Percentiles rank a stretch among this genome's conserved stretches.
Evolutionary conservation across 148 eudicot species (phyloP).

Genomic region (Persicaria tinctoria): DNA sequence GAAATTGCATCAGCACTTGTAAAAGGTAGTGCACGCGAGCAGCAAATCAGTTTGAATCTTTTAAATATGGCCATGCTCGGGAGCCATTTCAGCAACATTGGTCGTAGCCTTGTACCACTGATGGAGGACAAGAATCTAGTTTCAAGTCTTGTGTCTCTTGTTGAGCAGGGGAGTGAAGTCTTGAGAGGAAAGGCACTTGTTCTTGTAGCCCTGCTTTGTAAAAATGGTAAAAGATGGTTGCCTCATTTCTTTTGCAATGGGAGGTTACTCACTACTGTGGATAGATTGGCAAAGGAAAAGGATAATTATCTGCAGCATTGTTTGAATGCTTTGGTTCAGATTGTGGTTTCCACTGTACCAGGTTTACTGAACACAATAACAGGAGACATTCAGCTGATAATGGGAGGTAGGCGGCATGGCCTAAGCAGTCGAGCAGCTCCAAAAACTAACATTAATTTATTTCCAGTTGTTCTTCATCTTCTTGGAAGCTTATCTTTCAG

Average conservation of each 20-base stretch:
- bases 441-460: conserved; percentile 68
- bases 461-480: conserved; percentile 87
- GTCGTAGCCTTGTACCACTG: conserved; percentile 44
- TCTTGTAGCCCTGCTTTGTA: conserved; percentile 83
- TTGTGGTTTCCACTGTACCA: conserved; percentile 64
- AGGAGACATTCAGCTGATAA: conserved; percentile 71
- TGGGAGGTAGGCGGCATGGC: conserved; percentile 74
- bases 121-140: conserved; percentile 84
- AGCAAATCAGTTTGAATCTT: conserved; percentile 88
- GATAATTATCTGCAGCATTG: conserved; percentile 72
- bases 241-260: conserved; percentile 79
- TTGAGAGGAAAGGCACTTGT: conserved; percentile 86
- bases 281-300: conserved; percentile 79
- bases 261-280: conserved; percentile 73
- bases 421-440: conserved; percentile 51
- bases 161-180: conserved; percentile 90
- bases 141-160: conserved; percentile 64
- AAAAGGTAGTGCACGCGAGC: conserved; percentile 89
- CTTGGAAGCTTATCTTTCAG: conserved; percentile 77
- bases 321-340: conserved; percentile 55
- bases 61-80: conserved; percentile 36
- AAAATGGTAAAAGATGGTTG: conserved; percentile 73
- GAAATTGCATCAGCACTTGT: conserved; percentile 65
- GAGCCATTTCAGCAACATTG: conserved; percentile 62
- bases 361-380: conserved; percentile 68